Evolutionary conservation across 352 stramenopile genomes (phyloP), one percentile per base, ranked within the genome.

Genomic region (Phytophthora aleatoria): DNA sequence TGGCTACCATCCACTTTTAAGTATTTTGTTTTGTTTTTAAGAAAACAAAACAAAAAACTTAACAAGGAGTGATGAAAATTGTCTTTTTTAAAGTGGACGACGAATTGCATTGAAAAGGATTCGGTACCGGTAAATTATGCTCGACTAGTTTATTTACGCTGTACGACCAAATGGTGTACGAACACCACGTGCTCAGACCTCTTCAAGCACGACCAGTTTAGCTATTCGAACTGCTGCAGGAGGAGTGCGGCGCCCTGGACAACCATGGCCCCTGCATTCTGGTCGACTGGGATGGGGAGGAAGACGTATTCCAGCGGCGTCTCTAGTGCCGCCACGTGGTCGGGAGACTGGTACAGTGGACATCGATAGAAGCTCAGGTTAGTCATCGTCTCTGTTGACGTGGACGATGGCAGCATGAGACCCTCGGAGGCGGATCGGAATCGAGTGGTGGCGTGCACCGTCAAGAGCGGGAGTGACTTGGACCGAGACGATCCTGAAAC

Each of bases 251-350:
- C 65, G n/a, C 72, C 62, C 9, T 69, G 70, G n/a, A 74, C 64
- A 1, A 65, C 54, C 55, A 85, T 67, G n/a, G 58, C 47, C 5
- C 51, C 61, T 15, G 64, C 39, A 10, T 49, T 57, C 10, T 77
- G 67, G 13, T 78, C 60, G n/a, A 67, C 60, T 51, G 48, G 35
- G 2, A 71, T 35, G 31, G 75, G 77, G 33, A 83, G 39, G 42
- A 70, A 67, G 1, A 89, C 39, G 50, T 61, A 79, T 35, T 65
- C 65, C n/a, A 87, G 31, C 2, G 79, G 79, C 0, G 65, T 57
- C 30, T 79, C 66, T 13, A 84, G 57, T 12, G 26, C 15, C 3
- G 44, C 42, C 10, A 74, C 61, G 16, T 78, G 71, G 15, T 49
- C 43, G 9, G 64, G 57, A 1, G 59, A 76, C 15, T 63, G 36